Evolutionary conservation across 352 stramenopile species (phyloP).

Genomic region (Plasmopara muralis): DNA sequence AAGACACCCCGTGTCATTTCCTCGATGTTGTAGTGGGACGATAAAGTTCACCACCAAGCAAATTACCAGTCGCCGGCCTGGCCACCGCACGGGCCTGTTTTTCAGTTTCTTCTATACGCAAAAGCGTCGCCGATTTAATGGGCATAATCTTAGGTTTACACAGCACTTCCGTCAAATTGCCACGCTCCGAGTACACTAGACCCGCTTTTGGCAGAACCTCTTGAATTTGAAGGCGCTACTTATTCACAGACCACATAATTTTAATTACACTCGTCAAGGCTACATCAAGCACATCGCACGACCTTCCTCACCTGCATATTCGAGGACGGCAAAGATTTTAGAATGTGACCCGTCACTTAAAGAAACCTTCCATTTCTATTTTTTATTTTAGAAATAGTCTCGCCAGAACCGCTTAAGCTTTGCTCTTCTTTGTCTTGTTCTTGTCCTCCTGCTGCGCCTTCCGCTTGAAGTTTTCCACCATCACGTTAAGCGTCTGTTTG

Average conservation of each 20-base stretch:
- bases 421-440: slow-evolving; percentile 50
- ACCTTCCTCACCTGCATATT: slow-evolving; percentile 9
- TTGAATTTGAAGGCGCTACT: slow-evolving; percentile 67
- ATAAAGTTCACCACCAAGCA: slow-evolving; percentile 16
- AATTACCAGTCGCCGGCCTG: slow-evolving; percentile 18
- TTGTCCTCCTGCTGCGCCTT: slow-evolving; percentile 45
- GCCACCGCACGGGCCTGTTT: slow-evolving; percentile 44
- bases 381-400: background rate
- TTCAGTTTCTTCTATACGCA: slow-evolving; percentile 84
- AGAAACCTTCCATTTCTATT: slow-evolving; percentile 16
- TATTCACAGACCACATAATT: background rate
- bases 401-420: slow-evolving; percentile 19
- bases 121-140: slow-evolving; percentile 82
- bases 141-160: slow-evolving; percentile 89
- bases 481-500: slow-evolving; percentile 48
- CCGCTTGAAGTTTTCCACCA: slow-evolving; percentile 81
- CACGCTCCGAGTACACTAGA: slow-evolving; percentile 85
- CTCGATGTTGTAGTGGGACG: slow-evolving; percentile 9
- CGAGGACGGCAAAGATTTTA: slow-evolving; percentile 2
- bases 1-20: slow-evolving; percentile 7
- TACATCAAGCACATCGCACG: background rate
- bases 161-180: slow-evolving; percentile 78
- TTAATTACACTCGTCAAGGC: background rate
- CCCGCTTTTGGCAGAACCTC: slow-evolving; percentile 82
- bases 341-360: slow-evolving; percentile 1